These are phyloP conservation scores for Penicillium sumatraense DNA, from an alignment of 2,329 filamentous ascomycete species.

Conservation along the genomic window DNA sequence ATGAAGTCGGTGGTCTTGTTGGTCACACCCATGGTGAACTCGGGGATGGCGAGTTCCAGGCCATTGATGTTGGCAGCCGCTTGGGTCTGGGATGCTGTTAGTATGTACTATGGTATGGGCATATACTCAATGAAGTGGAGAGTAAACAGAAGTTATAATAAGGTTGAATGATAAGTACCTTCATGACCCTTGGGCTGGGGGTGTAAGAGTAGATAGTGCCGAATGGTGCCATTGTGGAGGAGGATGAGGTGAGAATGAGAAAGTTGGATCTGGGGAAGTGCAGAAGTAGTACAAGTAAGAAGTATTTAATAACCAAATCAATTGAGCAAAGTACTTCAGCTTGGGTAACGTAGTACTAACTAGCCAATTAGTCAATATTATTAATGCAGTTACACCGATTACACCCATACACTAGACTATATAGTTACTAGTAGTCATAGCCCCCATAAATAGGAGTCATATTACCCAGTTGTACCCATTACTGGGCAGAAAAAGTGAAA, in stretches of 20 bases:
- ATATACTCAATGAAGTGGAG: no score
- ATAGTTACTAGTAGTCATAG: no score
- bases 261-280: neutral
- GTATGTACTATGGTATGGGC: no score
- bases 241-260: slow-evolving; percentile 8
- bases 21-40: slow-evolving; percentile 48
- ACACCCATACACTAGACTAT: neutral
- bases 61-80: slow-evolving; percentile 44
- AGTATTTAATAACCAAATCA: neutral
- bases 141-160: neutral
- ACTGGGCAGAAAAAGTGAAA: no score
- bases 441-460: no score
- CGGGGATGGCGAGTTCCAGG: slow-evolving; percentile 31
- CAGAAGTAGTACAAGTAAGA: neutral
- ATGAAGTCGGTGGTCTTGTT: slow-evolving; percentile 54
- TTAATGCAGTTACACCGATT: neutral
- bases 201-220: slow-evolving; percentile 28
- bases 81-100: slow-evolving; percentile 26
- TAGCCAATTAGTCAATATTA: neutral
- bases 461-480: no score
- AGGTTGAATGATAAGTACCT: slow-evolving; percentile 18
- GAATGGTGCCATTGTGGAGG: slow-evolving; percentile 28
- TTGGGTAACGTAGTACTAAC: neutral
- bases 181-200: slow-evolving; percentile 28
- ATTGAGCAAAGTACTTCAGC: neutral